phyloP scores from a whole-genome alignment of 257 asterid genomes.

The Solanum chilense region DNA sequence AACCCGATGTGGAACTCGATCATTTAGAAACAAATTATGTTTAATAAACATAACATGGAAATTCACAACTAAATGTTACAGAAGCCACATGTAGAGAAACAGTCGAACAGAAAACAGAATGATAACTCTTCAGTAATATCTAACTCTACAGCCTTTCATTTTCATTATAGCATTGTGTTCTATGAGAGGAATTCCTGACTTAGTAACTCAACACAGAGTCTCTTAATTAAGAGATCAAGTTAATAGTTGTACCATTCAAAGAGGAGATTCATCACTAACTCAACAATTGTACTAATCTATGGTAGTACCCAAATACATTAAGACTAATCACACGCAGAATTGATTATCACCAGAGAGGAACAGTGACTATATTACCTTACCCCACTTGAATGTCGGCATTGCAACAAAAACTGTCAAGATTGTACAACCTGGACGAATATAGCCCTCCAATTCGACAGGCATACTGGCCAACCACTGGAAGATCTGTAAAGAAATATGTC shows the following conservation, averaged over 20 bases:
- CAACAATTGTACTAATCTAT: background rate
- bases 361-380: constrained; percentile 39
- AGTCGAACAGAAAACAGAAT: background rate
- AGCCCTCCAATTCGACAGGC: constrained; percentile 97
- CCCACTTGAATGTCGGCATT: constrained; percentile 65
- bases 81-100: background rate
- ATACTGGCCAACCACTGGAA: constrained; percentile 88
- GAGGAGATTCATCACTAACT: background rate
- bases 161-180: background rate
- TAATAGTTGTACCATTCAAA: background rate
- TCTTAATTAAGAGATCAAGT: background rate
- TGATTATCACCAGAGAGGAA: background rate
- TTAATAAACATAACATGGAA: background rate
- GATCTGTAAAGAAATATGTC: constrained; percentile 35
- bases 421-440: constrained; percentile 92
- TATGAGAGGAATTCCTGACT: background rate
- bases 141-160: background rate
- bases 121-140: background rate
- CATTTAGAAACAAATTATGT: background rate
- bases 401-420: constrained; percentile 74
- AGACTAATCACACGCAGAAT: background rate
- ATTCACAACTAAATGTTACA: background rate
- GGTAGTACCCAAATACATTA: background rate
- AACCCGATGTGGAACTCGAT: background rate
- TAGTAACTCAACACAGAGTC: background rate